These are phyloP conservation scores for barrel medic (Medicago truncatula) DNA, from an alignment of 306 rosid species.

Conservation along the genomic window MtrunA17r5.0-ANR NC_053047.1:3200501-3201000, in stretches of 20 bases:
- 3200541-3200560: not conserved
- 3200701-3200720: conserved; percentile 36
- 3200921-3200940: not conserved
- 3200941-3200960: no score
- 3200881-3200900: not conserved
- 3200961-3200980: no score
- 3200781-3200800: conserved; percentile 25
- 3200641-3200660: conserved; percentile 31
- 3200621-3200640: not conserved
- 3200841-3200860: not conserved
- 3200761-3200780: conserved; percentile 43
- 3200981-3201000: no score
- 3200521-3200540: conserved; percentile 62
- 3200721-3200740: conserved; percentile 49
- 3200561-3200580: not conserved
- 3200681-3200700: conserved; percentile 46
- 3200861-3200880: no score
- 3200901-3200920: not conserved
- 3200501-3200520: conserved; percentile 41
- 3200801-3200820: conserved; percentile 13
- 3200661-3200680: conserved; percentile 45
- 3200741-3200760: conserved; percentile 31
- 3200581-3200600: conserved; percentile 16
- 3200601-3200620: conserved; percentile 5
- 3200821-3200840: not conserved